A percentile compares a stretch with the other conserved stretches of the same genome.
Evolutionary conservation across 2,329 filamentous ascomycete species (phyloP).

Genomic region (Gyromitra esculenta): DNA sequence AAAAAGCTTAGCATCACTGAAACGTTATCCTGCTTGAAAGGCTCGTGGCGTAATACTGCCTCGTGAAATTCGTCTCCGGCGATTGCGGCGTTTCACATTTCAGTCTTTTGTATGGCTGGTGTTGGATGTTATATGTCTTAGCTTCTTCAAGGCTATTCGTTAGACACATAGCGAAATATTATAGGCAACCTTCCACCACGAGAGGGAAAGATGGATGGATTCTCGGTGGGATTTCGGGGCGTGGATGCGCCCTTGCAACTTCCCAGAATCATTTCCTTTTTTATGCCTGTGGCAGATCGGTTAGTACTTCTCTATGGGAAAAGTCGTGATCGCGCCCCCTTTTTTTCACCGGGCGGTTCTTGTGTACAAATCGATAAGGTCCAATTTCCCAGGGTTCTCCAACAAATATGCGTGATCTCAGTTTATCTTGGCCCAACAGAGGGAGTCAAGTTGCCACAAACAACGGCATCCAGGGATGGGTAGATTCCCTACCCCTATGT

Average conservation of each 20-base stretch:
- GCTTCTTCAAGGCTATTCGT: neutral
- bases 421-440: neutral
- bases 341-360: neutral
- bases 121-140: neutral
- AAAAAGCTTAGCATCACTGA: slow-evolving; percentile 41
- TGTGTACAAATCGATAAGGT: neutral
- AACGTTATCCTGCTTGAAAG: neutral
- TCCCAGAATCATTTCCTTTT: neutral
- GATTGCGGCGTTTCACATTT: slow-evolving; percentile 1
- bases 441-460: slow-evolving; percentile 13
- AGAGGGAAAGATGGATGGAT: neutral
- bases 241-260: neutral
- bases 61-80: neutral
- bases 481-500: neutral
- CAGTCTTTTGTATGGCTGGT: neutral
- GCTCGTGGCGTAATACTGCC: neutral
- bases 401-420: slow-evolving; percentile 2
- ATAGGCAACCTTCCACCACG: neutral
- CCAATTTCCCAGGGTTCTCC: slow-evolving; percentile 2
- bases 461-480: slow-evolving; percentile 9
- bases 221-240: neutral
- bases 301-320: neutral
- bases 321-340: neutral
- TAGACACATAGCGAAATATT: neutral
- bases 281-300: neutral